phyloP scores from a whole-genome alignment of 2,329 filamentous ascomycete species.

The Calonectria multiphialidica region DNA sequence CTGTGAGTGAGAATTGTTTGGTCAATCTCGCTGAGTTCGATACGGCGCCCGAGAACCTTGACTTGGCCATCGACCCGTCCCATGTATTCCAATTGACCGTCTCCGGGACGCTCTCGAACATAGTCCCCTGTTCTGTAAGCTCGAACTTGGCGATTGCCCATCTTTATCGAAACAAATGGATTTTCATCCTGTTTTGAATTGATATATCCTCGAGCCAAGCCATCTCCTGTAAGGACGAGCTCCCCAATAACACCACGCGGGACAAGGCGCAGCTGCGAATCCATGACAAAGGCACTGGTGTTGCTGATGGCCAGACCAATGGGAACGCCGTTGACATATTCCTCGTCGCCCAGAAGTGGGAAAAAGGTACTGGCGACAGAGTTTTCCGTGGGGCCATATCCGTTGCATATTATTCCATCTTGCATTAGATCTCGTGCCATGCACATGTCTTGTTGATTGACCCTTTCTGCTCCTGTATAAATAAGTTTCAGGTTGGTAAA shows the following conservation, averaged over 20 bases:
- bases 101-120: background rate
- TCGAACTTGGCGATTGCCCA: background rate
- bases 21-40: constrained; percentile 45
- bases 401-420: background rate
- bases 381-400: background rate
- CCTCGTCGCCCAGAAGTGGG: background rate
- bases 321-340: background rate
- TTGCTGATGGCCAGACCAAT: background rate
- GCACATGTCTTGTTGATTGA: background rate
- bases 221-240: background rate
- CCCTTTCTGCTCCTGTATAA: background rate
- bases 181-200: background rate
- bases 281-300: background rate
- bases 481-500: background rate
- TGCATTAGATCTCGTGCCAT: background rate
- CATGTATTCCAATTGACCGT: background rate
- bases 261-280: background rate
- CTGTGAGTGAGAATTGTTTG: constrained; percentile 28
- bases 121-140: background rate
- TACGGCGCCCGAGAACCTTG: constrained; percentile 45
- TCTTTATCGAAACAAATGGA: background rate
- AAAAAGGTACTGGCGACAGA: background rate
- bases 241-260: background rate
- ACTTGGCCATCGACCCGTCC: constrained; percentile 41
- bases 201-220: background rate